Conservation (phyloP, 495 filamentous ascomycete genomes). For the Xylaria flabelliformis region DNA sequence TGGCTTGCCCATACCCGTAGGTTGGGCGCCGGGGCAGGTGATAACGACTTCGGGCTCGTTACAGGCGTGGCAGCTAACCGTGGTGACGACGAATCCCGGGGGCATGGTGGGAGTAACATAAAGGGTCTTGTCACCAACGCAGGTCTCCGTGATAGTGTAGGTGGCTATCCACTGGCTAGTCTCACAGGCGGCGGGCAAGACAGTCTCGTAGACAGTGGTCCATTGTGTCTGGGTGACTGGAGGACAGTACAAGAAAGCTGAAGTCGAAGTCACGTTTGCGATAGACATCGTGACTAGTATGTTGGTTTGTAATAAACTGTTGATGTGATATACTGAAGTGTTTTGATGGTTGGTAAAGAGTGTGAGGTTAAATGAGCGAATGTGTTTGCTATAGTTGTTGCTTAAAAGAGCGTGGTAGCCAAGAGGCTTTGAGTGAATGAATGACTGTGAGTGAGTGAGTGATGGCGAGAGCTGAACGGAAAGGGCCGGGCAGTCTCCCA, state of each 20-base stretch:
- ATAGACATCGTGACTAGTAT: slow-evolving; percentile 34
- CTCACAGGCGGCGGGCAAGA: slow-evolving; percentile 46
- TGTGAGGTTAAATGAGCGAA: slow-evolving; percentile 34
- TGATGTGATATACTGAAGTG: slow-evolving; percentile 14
- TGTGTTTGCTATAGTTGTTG: slow-evolving; percentile 8
- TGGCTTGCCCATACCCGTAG: slow-evolving; percentile 35
- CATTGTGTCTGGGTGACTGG: slow-evolving; percentile 36
- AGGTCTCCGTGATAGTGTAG: slow-evolving; percentile 55
- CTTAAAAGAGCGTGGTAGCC: slow-evolving; percentile 21
- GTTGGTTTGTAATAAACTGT: slow-evolving; percentile 13
- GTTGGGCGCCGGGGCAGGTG: slow-evolving; percentile 44
- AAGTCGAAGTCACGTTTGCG: slow-evolving; percentile 32
- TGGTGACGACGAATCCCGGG: slow-evolving; percentile 50
- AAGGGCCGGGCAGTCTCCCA: slow-evolving; percentile 5
- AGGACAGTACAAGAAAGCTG: slow-evolving; percentile 32
- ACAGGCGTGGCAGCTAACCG: slow-evolving; percentile 43
- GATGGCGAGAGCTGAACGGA: background rate
- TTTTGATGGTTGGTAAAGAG: slow-evolving; percentile 29
- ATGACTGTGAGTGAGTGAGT: slow-evolving; percentile 3
- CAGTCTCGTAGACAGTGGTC: slow-evolving; percentile 54
- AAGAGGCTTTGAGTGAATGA: slow-evolving; percentile 28
- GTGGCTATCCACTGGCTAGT: slow-evolving; percentile 49
- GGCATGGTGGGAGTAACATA: slow-evolving; percentile 38
- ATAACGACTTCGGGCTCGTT: slow-evolving; percentile 40
- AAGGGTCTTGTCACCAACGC: slow-evolving; percentile 39